Conservation (phyloP, 345 rosid genomes). For the Abelmoschus esculentus region DNA sequence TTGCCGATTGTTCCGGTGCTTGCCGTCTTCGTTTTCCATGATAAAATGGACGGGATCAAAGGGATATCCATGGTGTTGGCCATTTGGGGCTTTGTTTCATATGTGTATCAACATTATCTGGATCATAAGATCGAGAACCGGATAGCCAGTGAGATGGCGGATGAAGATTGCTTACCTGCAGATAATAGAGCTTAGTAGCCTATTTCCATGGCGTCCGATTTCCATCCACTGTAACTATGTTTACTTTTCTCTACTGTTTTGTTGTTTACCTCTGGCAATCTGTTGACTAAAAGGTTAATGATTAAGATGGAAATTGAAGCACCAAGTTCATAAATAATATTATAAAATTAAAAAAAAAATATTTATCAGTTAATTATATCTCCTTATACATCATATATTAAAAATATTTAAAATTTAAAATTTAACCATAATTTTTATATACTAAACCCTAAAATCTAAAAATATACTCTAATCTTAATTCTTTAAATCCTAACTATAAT, state of each 20-base stretch:
- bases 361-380: no score
- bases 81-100: not conserved
- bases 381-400: no score
- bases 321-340: no score
- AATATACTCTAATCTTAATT: no score
- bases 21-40: constrained; percentile 30
- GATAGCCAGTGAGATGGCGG: not conserved
- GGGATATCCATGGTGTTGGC: not conserved
- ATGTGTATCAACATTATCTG: constrained; percentile 5
- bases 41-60: not conserved
- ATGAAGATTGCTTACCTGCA: not conserved
- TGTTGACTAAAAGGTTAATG: not conserved
- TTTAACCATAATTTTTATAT: no score
- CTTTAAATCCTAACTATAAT: no score
- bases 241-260: no score
- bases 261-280: not conserved
- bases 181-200: not conserved
- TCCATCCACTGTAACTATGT: not conserved
- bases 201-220: not conserved
- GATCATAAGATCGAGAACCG: constrained; percentile 12
- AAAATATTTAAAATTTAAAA: no score
- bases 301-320: not conserved
- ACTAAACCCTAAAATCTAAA: no score
- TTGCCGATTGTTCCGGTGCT: constrained; percentile 35
- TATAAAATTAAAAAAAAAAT: no score